Base-by-base conservation (phyloP, 306 rosid species). In the Clitoria ternatea region DNA sequence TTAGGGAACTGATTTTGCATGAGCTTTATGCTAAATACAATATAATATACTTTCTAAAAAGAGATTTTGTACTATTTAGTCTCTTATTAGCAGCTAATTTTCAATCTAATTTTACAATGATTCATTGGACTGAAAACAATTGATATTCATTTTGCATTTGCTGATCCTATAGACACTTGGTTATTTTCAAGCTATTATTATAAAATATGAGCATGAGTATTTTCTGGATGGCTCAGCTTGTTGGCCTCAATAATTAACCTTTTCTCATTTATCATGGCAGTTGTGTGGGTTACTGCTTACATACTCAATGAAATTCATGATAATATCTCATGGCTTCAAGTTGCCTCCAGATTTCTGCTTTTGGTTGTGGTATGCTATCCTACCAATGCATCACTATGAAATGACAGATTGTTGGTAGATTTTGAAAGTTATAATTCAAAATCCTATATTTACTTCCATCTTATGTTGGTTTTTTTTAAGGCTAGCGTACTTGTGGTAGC, bases 291-390 rank as follows among this genome's bases (percentile, higher is more conserved):
- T 79, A 78, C 85, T 66, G 89, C 97, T 67, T 91, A 89, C 69
- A 49, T 86, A 67, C 77, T 88, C 54, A 89, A 91, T 77, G 97
- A 95, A 86, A 87, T 77, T 81, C 91, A 86, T 73, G 99, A 95
- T 27, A 84, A 89, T 36, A 77, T 89, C 83, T 79, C 89, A 65
- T 88, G 92, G 89, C 92, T 91, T 80, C 85, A 91, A 84, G 88
- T 89, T 86, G 83, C 75, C 78, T 86, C 96, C 77, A 82, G 99
- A 82, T 91, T 91, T 86, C 82, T 86, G 59, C 90, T 89, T 50
- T 77, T 94, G 75, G 85, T 89, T 74, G 66, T 50, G 87, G 97
- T 94, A 91, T 68, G 86, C 23, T 36, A 57, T 65, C 32, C 76
- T 10, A 33, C 65, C 55, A 20, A 26, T 68, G 66, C 55, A 30